A percentile compares a stretch with the other conserved stretches of the same genome.
Conservation (phyloP, 257 asterid species). For the Capsicum baccatum region DNA sequence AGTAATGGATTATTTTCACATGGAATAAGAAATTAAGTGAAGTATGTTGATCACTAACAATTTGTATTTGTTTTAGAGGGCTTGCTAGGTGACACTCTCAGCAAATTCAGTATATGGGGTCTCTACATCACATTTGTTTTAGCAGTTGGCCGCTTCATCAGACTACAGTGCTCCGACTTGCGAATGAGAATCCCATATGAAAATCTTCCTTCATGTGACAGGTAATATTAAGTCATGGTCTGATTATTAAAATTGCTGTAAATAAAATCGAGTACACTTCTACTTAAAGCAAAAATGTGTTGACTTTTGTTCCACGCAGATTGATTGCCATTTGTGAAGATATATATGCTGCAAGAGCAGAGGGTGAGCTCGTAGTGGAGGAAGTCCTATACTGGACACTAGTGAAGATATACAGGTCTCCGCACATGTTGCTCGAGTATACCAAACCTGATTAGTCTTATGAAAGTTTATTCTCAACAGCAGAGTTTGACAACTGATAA, state of each 20-base stretch:
- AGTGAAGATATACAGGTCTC: constrained; percentile 94
- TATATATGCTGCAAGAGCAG: constrained; percentile 98
- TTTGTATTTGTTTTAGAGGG: constrained; percentile 69
- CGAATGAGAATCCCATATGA: constrained; percentile 99
- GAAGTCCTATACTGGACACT: constrained; percentile 97
- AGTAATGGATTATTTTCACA: constrained; percentile 40
- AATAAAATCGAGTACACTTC: background rate
- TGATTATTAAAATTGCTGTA: background rate
- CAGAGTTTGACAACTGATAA: background rate
- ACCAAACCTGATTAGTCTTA: constrained; percentile 71
- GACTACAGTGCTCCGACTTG: constrained; percentile 94
- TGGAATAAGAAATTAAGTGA: constrained; percentile 13
- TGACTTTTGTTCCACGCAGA: constrained; percentile 49
- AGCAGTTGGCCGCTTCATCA: constrained; percentile 98
- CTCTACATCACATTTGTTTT: constrained; percentile 96
- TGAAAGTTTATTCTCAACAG: background rate
- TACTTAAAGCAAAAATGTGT: background rate
- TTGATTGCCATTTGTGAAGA: constrained; percentile 97
- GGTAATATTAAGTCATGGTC: constrained; percentile 50
- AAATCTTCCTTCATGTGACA: constrained; percentile 99
- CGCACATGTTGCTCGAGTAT: constrained; percentile 94
- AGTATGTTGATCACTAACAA: constrained; percentile 30
- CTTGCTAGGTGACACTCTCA: constrained; percentile 95
- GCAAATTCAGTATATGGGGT: constrained; percentile 99
- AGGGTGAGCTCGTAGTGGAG: constrained; percentile 96